phyloP scores from a whole-genome alignment of 371 early-diverging fungal species.

The Apophysomyces trapeziformis region DNA sequence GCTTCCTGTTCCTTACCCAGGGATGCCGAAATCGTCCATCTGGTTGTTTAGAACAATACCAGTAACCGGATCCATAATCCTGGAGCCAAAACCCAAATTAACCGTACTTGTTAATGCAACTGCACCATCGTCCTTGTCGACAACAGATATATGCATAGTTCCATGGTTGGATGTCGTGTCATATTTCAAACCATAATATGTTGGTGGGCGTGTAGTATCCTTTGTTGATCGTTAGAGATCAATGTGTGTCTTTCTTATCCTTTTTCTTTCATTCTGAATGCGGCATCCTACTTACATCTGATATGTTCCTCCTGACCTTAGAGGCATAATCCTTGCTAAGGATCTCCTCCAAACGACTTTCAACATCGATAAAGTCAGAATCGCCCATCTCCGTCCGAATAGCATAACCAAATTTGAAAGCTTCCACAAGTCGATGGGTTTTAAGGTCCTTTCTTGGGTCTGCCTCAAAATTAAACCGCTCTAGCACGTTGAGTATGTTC shows the following conservation, averaged over 20 bases:
- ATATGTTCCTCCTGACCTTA: slow-evolving; percentile 69
- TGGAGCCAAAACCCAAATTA: slow-evolving; percentile 95
- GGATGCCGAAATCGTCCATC: slow-evolving; percentile 98
- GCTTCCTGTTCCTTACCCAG: slow-evolving; percentile 52
- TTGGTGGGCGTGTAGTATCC: slow-evolving; percentile 48
- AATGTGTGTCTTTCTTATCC: not conserved
- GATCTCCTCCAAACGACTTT: slow-evolving; percentile 61
- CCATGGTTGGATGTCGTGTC: slow-evolving; percentile 89
- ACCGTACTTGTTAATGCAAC: slow-evolving; percentile 95
- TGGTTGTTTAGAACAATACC: slow-evolving; percentile 98
- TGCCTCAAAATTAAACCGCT: slow-evolving; percentile 73
- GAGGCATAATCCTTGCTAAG: slow-evolving; percentile 73
- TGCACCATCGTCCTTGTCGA: slow-evolving; percentile 85
- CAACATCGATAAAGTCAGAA: slow-evolving; percentile 68
- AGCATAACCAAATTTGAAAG: slow-evolving; percentile 91
- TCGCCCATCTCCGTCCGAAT: slow-evolving; percentile 86
- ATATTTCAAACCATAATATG: slow-evolving; percentile 82
- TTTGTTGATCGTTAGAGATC: slow-evolving; percentile 16
- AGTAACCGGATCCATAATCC: slow-evolving; percentile 88
- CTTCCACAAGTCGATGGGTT: slow-evolving; percentile 85
- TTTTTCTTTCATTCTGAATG: not conserved
- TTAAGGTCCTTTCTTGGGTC: slow-evolving; percentile 62
- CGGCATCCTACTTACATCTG: slow-evolving; percentile 46
- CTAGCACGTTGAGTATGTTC: slow-evolving; percentile 88
- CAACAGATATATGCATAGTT: slow-evolving; percentile 95